Percentiles rank a stretch among this genome's conserved stretches.
These are phyloP conservation scores for Adansonia rubrostipa DNA, from an alignment of 441 rosid species.

Conservation along the genomic window DNA sequence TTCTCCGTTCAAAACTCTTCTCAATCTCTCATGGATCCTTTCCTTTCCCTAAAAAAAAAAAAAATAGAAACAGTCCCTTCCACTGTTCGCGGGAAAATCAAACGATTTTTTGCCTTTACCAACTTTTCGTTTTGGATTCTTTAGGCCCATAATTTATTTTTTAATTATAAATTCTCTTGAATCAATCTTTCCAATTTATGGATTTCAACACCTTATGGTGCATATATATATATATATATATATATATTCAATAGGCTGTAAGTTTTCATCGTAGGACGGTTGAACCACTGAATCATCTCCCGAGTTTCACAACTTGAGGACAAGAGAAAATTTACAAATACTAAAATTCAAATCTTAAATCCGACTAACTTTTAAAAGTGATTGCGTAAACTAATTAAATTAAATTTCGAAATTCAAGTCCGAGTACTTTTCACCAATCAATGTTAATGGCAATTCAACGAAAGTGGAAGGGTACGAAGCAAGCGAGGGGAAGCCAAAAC, in stretches of 20 bases:
- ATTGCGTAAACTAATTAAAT: too few relatives aligned
- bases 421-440: neutral
- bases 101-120: neutral
- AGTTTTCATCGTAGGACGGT: neutral
- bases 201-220: too few relatives aligned
- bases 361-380: too few relatives aligned
- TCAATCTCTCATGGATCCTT: neutral
- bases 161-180: too few relatives aligned
- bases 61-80: conserved; percentile 10
- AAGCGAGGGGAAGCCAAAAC: neutral
- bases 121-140: neutral
- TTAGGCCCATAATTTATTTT: neutral
- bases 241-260: too few relatives aligned
- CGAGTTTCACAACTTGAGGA: too few relatives aligned
- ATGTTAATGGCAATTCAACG: neutral
- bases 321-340: too few relatives aligned
- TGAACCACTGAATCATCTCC: neutral
- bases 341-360: too few relatives aligned
- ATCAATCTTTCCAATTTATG: too few relatives aligned
- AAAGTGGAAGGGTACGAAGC: neutral
- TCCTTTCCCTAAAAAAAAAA: neutral
- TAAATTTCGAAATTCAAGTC: neutral
- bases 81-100: neutral
- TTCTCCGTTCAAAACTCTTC: conserved; percentile 6
- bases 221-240: too few relatives aligned